Evolutionary conservation across 2,329 filamentous ascomycete species (phyloP), one percentile per base, ranked within the genome.

Genomic region (Diplodia intermedia): DNA sequence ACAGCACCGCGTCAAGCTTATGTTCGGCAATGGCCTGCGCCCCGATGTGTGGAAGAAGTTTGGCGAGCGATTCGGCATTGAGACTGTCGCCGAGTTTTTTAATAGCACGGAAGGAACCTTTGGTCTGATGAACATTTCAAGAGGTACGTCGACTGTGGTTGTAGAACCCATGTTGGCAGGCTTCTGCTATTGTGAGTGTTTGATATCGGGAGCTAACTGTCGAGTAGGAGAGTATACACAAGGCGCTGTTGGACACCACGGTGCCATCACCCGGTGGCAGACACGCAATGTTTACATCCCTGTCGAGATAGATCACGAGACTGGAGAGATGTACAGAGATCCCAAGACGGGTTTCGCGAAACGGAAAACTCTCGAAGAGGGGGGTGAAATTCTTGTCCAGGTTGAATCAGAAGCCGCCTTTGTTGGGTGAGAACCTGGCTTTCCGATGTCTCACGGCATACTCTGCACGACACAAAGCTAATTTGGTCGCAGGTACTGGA

Each of bases 21-120:
- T 90, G 79, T 89, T 85, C 72, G 89, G 89, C 67, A 91, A 91
- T 73, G 89, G 89, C 0, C 81, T 91, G 72, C 83, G 89, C 1
- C 89, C 89, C 0, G 90, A 92, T 72, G 87, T 92, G 1, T 92
- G 89, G 89, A 78, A 82, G 36, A 82, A 84, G 29, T 91, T 92
- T 76, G 80, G 85, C 52, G 86, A 90, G 61, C 84, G 89, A 7
- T 91, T 90, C 74, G 85, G 85, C 60, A 85, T 91, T 70, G 79
- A 84, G 14, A 83, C 85, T 26, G 86, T 94, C 2, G 82, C 81
- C 69, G 91, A 94, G 76, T 93, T 94, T 79, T 94, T 92, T 82
- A 91, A 90, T 76, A 91, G 88, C 68, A 91, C 89, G 0, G 91
- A 94, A 77, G 90, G 90, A 38, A 83, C 92, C 61, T 85, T 93